These are phyloP conservation scores for Sedum album DNA, from an alignment of 164 flowering plant species.

Conservation along the genomic window DNA sequence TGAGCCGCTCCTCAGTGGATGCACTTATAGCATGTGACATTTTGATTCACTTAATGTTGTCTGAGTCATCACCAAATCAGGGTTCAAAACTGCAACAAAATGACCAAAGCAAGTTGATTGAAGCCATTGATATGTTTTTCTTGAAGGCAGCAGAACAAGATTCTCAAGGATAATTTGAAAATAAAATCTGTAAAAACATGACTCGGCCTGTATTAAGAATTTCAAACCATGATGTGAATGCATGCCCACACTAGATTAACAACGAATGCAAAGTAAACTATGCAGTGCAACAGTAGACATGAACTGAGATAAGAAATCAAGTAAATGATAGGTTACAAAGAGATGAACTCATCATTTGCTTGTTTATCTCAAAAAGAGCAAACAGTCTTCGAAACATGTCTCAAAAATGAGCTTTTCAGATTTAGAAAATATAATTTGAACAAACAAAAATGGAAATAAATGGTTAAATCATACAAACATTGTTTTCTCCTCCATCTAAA, in stretches of 20 bases:
- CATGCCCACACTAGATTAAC: too few relatives aligned
- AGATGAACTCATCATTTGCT: too few relatives aligned
- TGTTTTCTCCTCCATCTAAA: conserved; percentile 50
- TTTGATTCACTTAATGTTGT: conserved; percentile 40
- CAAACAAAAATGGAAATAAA: background rate
- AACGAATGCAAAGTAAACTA: too few relatives aligned
- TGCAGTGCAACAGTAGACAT: too few relatives aligned
- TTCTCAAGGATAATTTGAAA: background rate
- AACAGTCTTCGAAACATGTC: background rate
- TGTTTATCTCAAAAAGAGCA: too few relatives aligned
- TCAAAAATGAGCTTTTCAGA: background rate
- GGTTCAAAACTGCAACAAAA: conserved; percentile 13
- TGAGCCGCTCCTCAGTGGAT: conserved; percentile 22
- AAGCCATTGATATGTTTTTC: conserved; percentile 59
- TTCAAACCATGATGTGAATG: too few relatives aligned
- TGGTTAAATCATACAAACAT: background rate
- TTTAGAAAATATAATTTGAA: background rate
- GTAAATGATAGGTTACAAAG: background rate
- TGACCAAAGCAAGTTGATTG: conserved; percentile 19
- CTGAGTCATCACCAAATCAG: conserved; percentile 19
- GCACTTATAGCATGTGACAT: conserved; percentile 30
- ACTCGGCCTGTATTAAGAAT: too few relatives aligned
- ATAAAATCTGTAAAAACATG: too few relatives aligned
- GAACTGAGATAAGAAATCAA: too few relatives aligned
- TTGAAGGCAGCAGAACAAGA: conserved; percentile 25